Evolutionary conservation across 495 filamentous ascomycete genomes (phyloP), one percentile per base, ranked within the genome.

Genomic region (Aspergillus saccharolyticus): DNA sequence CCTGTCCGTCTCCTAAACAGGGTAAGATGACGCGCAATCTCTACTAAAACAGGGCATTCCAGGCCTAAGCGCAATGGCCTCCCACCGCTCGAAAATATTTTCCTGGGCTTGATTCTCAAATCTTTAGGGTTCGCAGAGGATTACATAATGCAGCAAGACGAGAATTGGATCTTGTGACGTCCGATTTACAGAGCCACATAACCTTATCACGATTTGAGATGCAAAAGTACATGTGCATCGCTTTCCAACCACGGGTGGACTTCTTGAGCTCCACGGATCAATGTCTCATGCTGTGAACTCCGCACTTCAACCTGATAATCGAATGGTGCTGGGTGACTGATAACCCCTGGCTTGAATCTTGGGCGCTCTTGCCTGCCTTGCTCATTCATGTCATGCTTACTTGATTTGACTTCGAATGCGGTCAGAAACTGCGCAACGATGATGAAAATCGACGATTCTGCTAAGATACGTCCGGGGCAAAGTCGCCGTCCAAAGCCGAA

Each of bases 401-500:
- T 39, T 39, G 5, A 63, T 3, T 4, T 55, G 17, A 77, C 59
- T 19, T 83, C 67, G 56, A 86, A 86, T 0, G 72, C 81, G 63
- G 83, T 81, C 10, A 88, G 59, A 3, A 82, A 69, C 42, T 78
- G 74, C 1, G 80, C 73, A 6, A 81, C 63, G 17, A 61, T 74
- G 0, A 84, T 39, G 62, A 75, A 85, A 6, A 87, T 54, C 1
- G 70, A 78, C 17, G 72, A 74, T 54, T 86, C 83, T 0, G 85
- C 85, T 2, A 87, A 62, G 44, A 81, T 69, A 2, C 80, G 79
- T 1, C 84, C 85, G 1, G 80, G 77, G 60, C 85, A 88, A 21
- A 83, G 72, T 0, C 85, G 73, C 3, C 84, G 74, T 0, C 85
- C 85, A 4, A 79, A 81, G 2, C 85, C 84, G 59, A 85, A 87